These are phyloP conservation scores for Termitomyces sp. DNA, from an alignment of 1,284 basidiomycete genomes.

Conservation along the genomic window DNA sequence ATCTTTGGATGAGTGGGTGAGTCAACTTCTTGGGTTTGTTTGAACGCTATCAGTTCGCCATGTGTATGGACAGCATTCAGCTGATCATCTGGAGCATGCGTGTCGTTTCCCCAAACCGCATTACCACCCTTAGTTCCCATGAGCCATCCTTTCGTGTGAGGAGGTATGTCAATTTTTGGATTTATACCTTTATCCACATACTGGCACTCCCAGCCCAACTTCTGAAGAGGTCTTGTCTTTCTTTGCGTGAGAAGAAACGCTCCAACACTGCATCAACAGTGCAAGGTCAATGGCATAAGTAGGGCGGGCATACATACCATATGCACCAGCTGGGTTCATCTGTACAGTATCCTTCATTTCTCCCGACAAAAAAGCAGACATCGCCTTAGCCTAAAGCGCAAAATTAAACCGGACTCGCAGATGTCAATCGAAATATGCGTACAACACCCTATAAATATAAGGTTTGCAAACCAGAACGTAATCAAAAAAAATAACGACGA, in stretches of 20 bases:
- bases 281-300: not conserved
- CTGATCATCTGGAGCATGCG: constrained; percentile 75
- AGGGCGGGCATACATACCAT: constrained; percentile 40
- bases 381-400: constrained; percentile 78
- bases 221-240: constrained; percentile 88
- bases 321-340: constrained; percentile 81
- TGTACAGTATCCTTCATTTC: constrained; percentile 95
- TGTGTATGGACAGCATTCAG: constrained; percentile 61
- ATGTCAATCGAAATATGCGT: constrained; percentile 23
- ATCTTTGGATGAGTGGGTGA: constrained; percentile 54
- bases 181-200: constrained; percentile 82
- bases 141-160: constrained; percentile 4
- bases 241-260: constrained; percentile 85
- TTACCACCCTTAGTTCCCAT: constrained; percentile 66
- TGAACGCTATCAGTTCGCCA: constrained; percentile 83
- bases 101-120: constrained; percentile 82
- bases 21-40: constrained; percentile 29
- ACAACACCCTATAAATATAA: constrained; percentile 57
- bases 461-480: constrained; percentile 1
- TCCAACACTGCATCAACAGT: constrained; percentile 52
- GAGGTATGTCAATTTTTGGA: not conserved
- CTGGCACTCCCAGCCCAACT: constrained; percentile 95
- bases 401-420: not conserved
- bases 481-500: not conserved
- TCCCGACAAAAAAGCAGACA: constrained; percentile 87